Base-by-base conservation (phyloP, 805 yeast genomes). In the Candida cerambycidarum region DNA sequence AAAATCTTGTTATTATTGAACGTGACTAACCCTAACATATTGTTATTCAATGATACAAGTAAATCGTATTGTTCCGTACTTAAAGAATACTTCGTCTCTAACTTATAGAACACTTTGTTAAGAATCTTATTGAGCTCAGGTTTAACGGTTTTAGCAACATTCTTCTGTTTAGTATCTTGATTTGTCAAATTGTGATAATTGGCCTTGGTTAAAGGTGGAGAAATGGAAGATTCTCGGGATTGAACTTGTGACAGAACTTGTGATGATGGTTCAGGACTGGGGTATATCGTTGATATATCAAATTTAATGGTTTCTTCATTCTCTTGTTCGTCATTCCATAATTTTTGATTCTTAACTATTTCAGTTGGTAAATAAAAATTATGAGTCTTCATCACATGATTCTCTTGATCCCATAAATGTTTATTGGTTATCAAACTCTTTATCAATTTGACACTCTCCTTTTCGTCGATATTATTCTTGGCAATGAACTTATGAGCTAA, bases 71-170 rank as follows among this genome's bases (percentile, higher is more conserved):
- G 69, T 30, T 58, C 59, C 1, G 69, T 60, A 9, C 61, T 51
- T 12, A 69, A 46, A 10, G 45, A 52, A 21, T 63, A 59, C 29
- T 60, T 62, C 11, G 59, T 51, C 32, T 69, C 71, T 19, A 69
- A 40, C 31, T 67, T 67, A 43, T 60, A 61, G 47, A 73, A 69
- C 1, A 73, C 65, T 44, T 69, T 75, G 41, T 70, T 68, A 10
- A 71, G 44, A 10, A 73, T 63, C 21, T 67, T 55, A 36, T 58
- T 62, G 21, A 71, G 48, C 18, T 69, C 67, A 1, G 58, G 54
- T 34, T 50, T 41, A 4, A 58, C n/a, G 2, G 43, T 38, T 28
- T 52, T 46, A 10, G 42, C 23, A 5, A 46, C 32, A 32, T 48
- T 51, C 18, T 54, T 56, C 30, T 52, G 61, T 29, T 48, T 51